Percentiles rank a stretch among this genome's conserved stretches.
Evolutionary conservation across 2,329 filamentous ascomycete species (phyloP).

Genomic region (Conoideocrella luteorostrata): DNA sequence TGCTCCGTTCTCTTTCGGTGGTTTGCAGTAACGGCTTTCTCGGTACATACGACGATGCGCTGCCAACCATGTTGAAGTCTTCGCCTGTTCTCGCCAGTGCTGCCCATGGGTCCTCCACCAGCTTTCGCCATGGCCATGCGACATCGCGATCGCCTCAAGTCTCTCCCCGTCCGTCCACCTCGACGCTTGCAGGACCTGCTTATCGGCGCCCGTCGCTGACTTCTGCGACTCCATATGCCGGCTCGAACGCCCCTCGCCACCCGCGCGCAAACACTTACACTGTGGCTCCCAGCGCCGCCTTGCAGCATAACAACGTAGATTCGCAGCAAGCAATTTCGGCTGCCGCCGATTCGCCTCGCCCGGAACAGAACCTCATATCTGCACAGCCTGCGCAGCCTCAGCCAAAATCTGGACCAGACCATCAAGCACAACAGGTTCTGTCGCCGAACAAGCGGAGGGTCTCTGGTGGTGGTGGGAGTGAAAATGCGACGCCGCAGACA

Average conservation of each 20-base stretch:
- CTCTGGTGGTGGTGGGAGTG: constrained; percentile 14
- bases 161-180: constrained; percentile 19
- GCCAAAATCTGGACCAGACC: background rate
- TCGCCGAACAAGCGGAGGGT: constrained; percentile 29
- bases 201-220: constrained; percentile 13
- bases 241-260: constrained; percentile 16
- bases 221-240: constrained; percentile 9
- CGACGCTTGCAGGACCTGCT: constrained; percentile 9
- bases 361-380: background rate
- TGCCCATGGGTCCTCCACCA: constrained; percentile 46
- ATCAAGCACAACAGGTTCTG: constrained; percentile 5
- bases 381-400: background rate
- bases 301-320: constrained; percentile 1
- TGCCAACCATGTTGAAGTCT: constrained; percentile 53
- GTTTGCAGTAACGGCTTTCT: background rate
- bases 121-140: constrained; percentile 30
- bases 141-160: constrained; percentile 17
- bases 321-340: background rate
- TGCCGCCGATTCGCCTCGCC: background rate
- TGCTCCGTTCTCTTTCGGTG: background rate
- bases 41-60: constrained; percentile 34
- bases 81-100: constrained; percentile 45
- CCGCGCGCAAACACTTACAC: constrained; percentile 13
- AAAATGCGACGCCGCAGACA: background rate
- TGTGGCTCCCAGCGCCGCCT: background rate